Percentiles rank a stretch among this genome's conserved stretches.
phyloP scores from a whole-genome alignment of 805 yeast species.

The Monosporozyma siamensis region DNA sequence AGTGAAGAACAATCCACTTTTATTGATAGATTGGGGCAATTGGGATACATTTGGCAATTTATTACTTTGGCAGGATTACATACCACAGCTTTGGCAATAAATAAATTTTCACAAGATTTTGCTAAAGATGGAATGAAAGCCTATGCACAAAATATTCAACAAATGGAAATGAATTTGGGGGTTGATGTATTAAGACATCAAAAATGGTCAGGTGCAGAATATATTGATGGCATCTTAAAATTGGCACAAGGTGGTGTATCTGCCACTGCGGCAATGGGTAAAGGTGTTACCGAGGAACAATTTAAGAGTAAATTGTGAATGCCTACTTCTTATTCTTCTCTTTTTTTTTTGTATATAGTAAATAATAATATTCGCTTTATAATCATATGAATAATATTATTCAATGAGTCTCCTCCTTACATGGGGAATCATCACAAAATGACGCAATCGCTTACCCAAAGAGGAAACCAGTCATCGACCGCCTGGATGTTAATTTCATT shows the following conservation, averaged over 20 bases:
- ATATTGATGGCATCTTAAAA: constrained; percentile 82
- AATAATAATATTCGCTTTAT: not conserved
- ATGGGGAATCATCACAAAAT: too few species aligned
- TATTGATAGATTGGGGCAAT: constrained; percentile 72
- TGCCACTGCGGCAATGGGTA: constrained; percentile 97
- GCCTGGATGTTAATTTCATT: too few species aligned
- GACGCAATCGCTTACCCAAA: too few species aligned
- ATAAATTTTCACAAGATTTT: constrained; percentile 72
- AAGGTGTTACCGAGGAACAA: constrained; percentile 96
- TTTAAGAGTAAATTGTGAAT: constrained; percentile 40
- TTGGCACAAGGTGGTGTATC: constrained; percentile 90
- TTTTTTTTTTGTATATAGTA: not conserved
- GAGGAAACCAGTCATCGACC: too few species aligned
- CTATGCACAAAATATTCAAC: constrained; percentile 80
- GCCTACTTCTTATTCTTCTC: not conserved
- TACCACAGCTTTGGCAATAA: constrained; percentile 87
- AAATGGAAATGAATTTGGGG: constrained; percentile 75
- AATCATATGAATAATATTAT: too few species aligned
- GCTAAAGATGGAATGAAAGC: constrained; percentile 88
- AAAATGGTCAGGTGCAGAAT: constrained; percentile 98
- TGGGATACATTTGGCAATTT: constrained; percentile 96
- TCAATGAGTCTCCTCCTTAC: too few species aligned
- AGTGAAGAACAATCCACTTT: constrained; percentile 82
- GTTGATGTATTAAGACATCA: constrained; percentile 97
- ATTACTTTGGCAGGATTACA: constrained; percentile 96